Conservation (phyloP, 768 basidiomycete species). For the Holtermanniella nyarrowii region DNA sequence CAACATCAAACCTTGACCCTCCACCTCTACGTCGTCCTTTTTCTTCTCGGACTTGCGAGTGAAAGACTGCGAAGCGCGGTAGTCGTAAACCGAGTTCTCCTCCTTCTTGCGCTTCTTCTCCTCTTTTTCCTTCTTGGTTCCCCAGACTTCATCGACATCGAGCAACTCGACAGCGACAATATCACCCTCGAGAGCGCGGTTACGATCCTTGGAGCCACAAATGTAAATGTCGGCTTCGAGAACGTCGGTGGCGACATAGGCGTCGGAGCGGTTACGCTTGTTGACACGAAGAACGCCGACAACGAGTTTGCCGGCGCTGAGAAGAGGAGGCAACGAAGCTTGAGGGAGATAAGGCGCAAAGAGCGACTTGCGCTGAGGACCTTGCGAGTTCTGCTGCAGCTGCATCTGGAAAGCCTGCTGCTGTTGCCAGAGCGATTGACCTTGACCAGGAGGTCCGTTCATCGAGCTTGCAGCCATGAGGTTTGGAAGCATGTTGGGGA, state of each 20-base stretch:
- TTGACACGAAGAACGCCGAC: slow-evolving; percentile 95
- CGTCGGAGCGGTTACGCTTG: slow-evolving; percentile 96
- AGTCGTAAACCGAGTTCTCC: slow-evolving; percentile 90
- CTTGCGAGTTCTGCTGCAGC: slow-evolving; percentile 74
- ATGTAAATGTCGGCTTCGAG: slow-evolving; percentile 98
- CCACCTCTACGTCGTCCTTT: slow-evolving; percentile 99
- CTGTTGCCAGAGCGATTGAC: slow-evolving; percentile 71
- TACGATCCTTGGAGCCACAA: slow-evolving; percentile 96
- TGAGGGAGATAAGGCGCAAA: slow-evolving; percentile 98
- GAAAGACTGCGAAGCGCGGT: slow-evolving; percentile 48
- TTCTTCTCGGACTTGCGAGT: slow-evolving; percentile 88
- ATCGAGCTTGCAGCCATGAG: slow-evolving; percentile 97
- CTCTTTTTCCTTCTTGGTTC: slow-evolving; percentile 99
- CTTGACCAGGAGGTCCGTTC: slow-evolving; percentile 60
- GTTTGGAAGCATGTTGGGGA: slow-evolving; percentile 95
- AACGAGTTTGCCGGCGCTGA: slow-evolving; percentile 93
- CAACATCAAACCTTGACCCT: slow-evolving; percentile 91
- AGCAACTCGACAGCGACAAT: slow-evolving; percentile 93
- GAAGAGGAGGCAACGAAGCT: slow-evolving; percentile 87
- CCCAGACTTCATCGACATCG: slow-evolving; percentile 88
- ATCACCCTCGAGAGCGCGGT: slow-evolving; percentile 94
- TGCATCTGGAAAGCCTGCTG: slow-evolving; percentile 91
- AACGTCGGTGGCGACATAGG: slow-evolving; percentile 96
- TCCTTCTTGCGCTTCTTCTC: slow-evolving; percentile 99
- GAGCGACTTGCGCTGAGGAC: slow-evolving; percentile 88